These are phyloP conservation scores for Suhomyces sp. DNA, from an alignment of 805 yeast species.

Conservation along the genomic window DNA sequence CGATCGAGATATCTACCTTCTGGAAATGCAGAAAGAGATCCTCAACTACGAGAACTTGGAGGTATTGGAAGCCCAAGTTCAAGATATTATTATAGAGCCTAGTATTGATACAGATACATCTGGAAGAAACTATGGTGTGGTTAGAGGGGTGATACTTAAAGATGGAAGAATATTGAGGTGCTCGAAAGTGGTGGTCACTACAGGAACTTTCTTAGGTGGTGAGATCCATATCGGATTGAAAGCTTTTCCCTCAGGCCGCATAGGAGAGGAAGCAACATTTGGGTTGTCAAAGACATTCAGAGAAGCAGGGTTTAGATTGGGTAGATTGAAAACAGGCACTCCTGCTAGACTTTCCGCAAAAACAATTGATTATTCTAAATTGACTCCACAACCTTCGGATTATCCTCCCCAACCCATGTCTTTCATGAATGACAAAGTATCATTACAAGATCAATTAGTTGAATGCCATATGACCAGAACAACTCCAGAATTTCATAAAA, in stretches of 20 bases:
- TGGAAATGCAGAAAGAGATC: constrained; percentile 75
- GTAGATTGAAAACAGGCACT: constrained; percentile 94
- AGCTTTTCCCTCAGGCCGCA: constrained; percentile 84
- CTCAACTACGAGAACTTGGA: constrained; percentile 53
- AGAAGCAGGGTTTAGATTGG: constrained; percentile 77
- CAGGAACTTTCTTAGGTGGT: constrained; percentile 93
- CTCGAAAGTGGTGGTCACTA: constrained; percentile 77
- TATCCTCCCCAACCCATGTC: constrained; percentile 89
- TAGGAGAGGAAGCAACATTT: constrained; percentile 88
- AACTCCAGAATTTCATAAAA: constrained; percentile 68
- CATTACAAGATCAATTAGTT: constrained; percentile 56
- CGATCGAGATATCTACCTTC: constrained; percentile 75
- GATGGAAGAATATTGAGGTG: constrained; percentile 64
- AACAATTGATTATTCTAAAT: constrained; percentile 64
- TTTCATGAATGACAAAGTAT: constrained; percentile 67
- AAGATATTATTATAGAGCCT: constrained; percentile 71
- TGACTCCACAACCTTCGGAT: constrained; percentile 78
- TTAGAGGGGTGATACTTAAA: constrained; percentile 72
- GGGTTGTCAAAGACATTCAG: constrained; percentile 80
- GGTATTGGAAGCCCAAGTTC: constrained; percentile 73
- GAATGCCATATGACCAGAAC: constrained; percentile 79
- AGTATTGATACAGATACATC: constrained; percentile 19
- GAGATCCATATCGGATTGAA: constrained; percentile 90
- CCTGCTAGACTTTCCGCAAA: constrained; percentile 83
- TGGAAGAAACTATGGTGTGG: constrained; percentile 44